Conservation (phyloP, 306 rosid species). For the Leucaena leucocephala region DNA sequence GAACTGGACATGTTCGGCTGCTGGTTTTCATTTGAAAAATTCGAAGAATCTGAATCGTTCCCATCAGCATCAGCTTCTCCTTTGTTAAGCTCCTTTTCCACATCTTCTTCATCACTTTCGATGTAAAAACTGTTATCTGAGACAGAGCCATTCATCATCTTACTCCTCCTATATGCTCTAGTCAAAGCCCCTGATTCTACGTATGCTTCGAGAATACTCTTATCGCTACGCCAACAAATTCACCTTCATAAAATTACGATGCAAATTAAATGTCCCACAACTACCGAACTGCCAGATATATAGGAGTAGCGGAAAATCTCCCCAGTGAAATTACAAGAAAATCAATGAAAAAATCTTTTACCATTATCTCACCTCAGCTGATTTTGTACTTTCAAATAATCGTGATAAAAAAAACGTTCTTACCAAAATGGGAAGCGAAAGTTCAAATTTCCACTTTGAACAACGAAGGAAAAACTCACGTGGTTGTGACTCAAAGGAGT, state of each 20-base stretch:
- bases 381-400: slow-evolving; percentile 13
- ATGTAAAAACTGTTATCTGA: slow-evolving; percentile 79
- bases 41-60: slow-evolving; percentile 79
- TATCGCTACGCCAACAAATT: neutral
- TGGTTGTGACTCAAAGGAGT: neutral
- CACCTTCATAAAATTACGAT: slow-evolving; percentile 35
- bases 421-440: neutral
- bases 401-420: neutral
- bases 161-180: slow-evolving; percentile 19
- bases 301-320: neutral
- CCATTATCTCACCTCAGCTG: too few relatives aligned
- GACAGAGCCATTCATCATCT: slow-evolving; percentile 70
- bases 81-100: slow-evolving; percentile 54
- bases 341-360: neutral
- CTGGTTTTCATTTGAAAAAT: slow-evolving; percentile 54
- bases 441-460: neutral
- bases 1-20: slow-evolving; percentile 69
- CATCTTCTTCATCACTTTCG: slow-evolving; percentile 84
- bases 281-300: neutral
- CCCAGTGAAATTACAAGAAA: neutral
- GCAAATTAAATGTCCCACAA: slow-evolving; percentile 2
- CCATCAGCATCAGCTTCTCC: slow-evolving; percentile 57
- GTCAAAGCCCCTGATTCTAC: slow-evolving; percentile 18
- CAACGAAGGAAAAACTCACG: slow-evolving; percentile 27
- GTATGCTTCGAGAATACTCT: neutral